Evolutionary conservation across 1,139 yeast species (phyloP).

Genomic region (Yamadazyma sp.): DNA sequence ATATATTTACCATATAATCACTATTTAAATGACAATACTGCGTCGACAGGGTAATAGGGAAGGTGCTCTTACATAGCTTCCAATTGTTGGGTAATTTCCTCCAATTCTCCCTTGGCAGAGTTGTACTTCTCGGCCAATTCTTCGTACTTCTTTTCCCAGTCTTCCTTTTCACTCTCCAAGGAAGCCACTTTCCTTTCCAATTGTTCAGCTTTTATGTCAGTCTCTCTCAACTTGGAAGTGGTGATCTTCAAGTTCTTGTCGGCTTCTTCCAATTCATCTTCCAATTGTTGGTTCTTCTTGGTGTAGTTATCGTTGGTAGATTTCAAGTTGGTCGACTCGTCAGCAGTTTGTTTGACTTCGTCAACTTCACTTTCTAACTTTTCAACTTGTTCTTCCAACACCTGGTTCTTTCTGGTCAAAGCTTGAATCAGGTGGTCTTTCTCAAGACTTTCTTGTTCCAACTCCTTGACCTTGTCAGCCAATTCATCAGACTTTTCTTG

Average conservation of each 20-base stretch:
- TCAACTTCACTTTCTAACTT: constrained; percentile 77
- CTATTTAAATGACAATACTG: background rate
- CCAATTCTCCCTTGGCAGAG: constrained; percentile 86
- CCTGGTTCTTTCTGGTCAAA: constrained; percentile 86
- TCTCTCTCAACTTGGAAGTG: constrained; percentile 90
- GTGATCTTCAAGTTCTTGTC: constrained; percentile 92
- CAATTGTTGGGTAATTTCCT: constrained; percentile 90
- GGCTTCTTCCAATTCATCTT: constrained; percentile 90
- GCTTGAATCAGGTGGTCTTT: constrained; percentile 96
- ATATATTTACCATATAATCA: background rate
- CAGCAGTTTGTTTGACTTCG: constrained; percentile 86
- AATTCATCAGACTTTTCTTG: constrained; percentile 95
- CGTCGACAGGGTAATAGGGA: background rate
- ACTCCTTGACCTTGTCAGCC: constrained; percentile 73
- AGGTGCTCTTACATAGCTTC: constrained; percentile 62
- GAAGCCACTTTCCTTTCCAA: constrained; percentile 93
- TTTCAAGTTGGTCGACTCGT: constrained; percentile 87
- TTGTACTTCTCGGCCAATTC: constrained; percentile 80
- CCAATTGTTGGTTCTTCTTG: constrained; percentile 89
- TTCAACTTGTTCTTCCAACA: constrained; percentile 88
- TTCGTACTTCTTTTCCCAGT: constrained; percentile 89
- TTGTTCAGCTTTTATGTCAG: constrained; percentile 96
- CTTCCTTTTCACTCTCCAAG: constrained; percentile 89
- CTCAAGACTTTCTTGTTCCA: constrained; percentile 88
- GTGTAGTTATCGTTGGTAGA: constrained; percentile 87